These are phyloP conservation scores for Acer saccharum DNA, from an alignment of 345 rosid species.

Conservation along the genomic window DNA sequence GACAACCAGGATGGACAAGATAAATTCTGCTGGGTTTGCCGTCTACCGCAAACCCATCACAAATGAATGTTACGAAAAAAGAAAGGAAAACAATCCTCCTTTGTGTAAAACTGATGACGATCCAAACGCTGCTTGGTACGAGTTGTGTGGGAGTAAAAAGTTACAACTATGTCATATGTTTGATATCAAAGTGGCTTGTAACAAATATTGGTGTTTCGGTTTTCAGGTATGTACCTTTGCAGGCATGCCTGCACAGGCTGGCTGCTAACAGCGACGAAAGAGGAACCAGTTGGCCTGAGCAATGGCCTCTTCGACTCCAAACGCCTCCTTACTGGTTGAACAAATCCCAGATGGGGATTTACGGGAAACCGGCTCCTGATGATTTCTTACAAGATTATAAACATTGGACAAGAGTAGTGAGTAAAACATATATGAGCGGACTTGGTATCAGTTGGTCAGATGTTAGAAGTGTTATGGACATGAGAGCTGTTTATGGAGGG, in stretches of 20 bases:
- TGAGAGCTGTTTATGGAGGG: conserved; percentile 97
- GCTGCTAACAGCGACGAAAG: conserved; percentile 51
- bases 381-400: conserved; percentile 73
- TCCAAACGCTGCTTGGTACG: conserved; percentile 87
- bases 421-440: conserved; percentile 64
- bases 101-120: conserved; percentile 78
- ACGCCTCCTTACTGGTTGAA: conserved; percentile 80
- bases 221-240: conserved; percentile 86
- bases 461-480: conserved; percentile 90
- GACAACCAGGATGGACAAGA: conserved; percentile 72
- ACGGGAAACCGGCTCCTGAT: conserved; percentile 83
- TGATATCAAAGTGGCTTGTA: neutral
- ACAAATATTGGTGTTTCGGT: neutral
- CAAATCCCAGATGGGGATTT: conserved; percentile 89
- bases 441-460: conserved; percentile 83
- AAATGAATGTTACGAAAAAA: conserved; percentile 77
- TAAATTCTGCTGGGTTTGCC: conserved; percentile 78
- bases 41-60: conserved; percentile 72
- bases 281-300: conserved; percentile 75
- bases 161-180: neutral
- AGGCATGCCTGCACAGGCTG: conserved; percentile 75
- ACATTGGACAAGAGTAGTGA: conserved; percentile 81
- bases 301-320: conserved; percentile 72
- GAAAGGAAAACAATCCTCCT: conserved; percentile 63
- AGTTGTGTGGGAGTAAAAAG: neutral